Conservation (phyloP, 1,284 basidiomycete species). For the Rhodotorula sp. region DNA sequence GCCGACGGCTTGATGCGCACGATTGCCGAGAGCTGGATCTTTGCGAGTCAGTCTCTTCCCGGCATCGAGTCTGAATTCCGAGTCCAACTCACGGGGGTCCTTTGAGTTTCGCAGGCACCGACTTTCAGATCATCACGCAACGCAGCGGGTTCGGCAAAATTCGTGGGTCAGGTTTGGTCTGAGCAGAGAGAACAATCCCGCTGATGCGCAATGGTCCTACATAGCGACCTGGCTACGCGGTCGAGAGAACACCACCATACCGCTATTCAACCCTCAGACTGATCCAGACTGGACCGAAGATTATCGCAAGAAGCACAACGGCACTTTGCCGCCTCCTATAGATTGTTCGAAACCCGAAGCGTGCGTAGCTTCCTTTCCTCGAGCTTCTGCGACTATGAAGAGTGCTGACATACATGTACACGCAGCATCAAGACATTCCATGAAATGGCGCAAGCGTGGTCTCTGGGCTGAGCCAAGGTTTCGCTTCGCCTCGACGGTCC, state of each 20-base stretch:
- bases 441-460: conserved; percentile 8
- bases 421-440: background rate
- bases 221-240: conserved; percentile 30
- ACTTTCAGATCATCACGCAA: conserved; percentile 33
- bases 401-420: rapidly evolving
- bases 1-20: conserved; percentile 28
- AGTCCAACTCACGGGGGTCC: background rate
- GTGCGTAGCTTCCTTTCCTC: background rate
- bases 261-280: conserved; percentile 26
- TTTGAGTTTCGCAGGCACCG: conserved; percentile 19
- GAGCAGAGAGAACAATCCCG: too few species aligned
- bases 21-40: conserved; percentile 31
- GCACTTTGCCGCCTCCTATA: conserved; percentile 7
- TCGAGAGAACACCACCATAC: conserved; percentile 17
- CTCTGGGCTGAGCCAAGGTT: background rate
- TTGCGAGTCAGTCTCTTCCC: conserved; percentile 10
- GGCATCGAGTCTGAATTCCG: background rate
- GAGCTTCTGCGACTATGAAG: rapidly evolving
- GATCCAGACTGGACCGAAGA: conserved; percentile 10
- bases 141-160: conserved; percentile 34
- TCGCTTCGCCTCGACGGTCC: background rate
- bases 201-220: too few species aligned
- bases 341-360: conserved; percentile 18
- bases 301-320: conserved; percentile 11
- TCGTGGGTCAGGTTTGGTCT: conserved; percentile 4